Evolutionary conservation across 805 yeast genomes (phyloP), one percentile per base, ranked within the genome.

Genomic region (Blastobotrys muscicola): DNA sequence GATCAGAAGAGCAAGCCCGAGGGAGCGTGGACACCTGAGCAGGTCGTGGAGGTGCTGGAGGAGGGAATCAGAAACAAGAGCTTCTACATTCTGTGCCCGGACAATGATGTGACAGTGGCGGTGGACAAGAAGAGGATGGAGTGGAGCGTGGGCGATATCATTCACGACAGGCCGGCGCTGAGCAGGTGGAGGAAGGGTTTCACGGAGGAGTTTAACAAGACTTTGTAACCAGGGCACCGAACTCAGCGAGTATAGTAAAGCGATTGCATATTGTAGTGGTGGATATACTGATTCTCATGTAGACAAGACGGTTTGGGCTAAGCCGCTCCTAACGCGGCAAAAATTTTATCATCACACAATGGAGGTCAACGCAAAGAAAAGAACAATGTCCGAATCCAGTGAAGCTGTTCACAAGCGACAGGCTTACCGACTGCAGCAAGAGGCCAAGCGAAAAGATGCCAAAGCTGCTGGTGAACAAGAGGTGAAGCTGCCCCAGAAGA

Each of bases 401-500:
- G 9, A 11, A 7, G 15, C 41, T 9, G 16, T 42, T 33, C 34
- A 55, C 35, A 65, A 62, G 46, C 52, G 70, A 13, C 54, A 59
- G 43, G 60, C 48, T 20, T 66, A 66, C 47, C 56, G 70, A 36
- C 52, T 50, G 32, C 64, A 74, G 54, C 78, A 76, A 57, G 74
- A 74, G 50, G 69, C 67, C 10, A 65, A 63, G 43, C 66, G 81
- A 43, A 65, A 67, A 48, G 69, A 65, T 43, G 55, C 71, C 42
- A 74, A 73, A 49, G 55, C 50, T 4, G 50, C 60, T 14, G 50
- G 38, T 8, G 53, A 42, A 8, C 55, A 58, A 26, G 56, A 57
- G 6, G 61, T 66, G 20, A 78, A 80, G 46, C 67, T 87, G 41
- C 97, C 96, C 23, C 39, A 61, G 54, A 68, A 92, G 61, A 74